Evolutionary conservation across 257 asterid species (phyloP).

Genomic region (Solanum ahanhuiri): DNA sequence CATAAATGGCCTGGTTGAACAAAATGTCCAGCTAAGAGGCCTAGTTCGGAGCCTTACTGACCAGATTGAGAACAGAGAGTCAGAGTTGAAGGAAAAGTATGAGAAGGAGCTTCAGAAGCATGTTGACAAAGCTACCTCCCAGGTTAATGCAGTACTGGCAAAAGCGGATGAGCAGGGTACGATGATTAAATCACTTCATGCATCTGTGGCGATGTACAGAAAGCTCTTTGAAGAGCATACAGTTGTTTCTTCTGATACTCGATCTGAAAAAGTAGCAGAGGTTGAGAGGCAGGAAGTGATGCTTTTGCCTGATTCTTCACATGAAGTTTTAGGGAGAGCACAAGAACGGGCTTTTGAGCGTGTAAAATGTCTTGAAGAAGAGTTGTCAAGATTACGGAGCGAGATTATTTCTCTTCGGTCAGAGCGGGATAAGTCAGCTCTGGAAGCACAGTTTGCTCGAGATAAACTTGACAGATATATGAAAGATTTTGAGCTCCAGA

Average conservation of each 20-base stretch:
- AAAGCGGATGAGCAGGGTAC: constrained; percentile 78
- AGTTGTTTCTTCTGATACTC: constrained; percentile 30
- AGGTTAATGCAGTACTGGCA: constrained; percentile 55
- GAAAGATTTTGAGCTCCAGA: constrained; percentile 88
- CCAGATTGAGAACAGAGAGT: constrained; percentile 63
- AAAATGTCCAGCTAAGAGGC: constrained; percentile 65
- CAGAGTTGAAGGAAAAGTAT: constrained; percentile 61
- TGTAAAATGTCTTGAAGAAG: constrained; percentile 65
- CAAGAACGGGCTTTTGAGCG: constrained; percentile 45
- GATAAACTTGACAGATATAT: constrained; percentile 67
- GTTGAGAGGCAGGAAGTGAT: constrained; percentile 34
- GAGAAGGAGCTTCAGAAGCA: constrained; percentile 65
- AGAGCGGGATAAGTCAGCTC: constrained; percentile 67
- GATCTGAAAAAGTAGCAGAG: constrained; percentile 39
- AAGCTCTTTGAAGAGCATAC: constrained; percentile 76
- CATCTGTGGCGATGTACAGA: constrained; percentile 89
- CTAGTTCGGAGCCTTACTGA: constrained; percentile 61
- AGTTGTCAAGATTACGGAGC: constrained; percentile 45
- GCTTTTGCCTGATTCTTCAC: constrained; percentile 29
- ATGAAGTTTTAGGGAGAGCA: constrained; percentile 42
- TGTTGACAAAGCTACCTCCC: constrained; percentile 45
- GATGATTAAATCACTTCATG: constrained; percentile 90
- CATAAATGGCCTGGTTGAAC: constrained; percentile 83
- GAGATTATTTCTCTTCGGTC: constrained; percentile 51
- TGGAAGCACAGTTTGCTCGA: constrained; percentile 62